Base-by-base conservation (phyloP, 116 monocot species). In the Trichopus zeylanicus region DNA sequence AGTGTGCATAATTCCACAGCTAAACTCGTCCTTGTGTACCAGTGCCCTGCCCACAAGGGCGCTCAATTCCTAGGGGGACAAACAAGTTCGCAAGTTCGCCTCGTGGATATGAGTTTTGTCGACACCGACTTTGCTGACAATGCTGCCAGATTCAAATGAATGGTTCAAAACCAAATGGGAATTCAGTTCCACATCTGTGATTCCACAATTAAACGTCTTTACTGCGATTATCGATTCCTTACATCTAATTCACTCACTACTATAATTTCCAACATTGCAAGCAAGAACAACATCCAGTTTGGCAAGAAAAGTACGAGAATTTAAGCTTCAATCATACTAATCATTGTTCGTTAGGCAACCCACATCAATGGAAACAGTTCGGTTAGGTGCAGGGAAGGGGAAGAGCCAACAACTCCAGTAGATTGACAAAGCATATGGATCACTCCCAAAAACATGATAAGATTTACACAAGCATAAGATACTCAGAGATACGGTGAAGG, bases 291-390 rank as follows among this genome's bases (percentile, higher is more conserved):
- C 16, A 49, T 5, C 8, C 7, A 3, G 22, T 8, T 49, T 22
- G 19, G 22, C 21, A 49, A 49, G 22, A 49, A 49, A 49, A n/a
- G 22, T n/a, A 49, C 16, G 9, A 22, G 21, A 5, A 24, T 19
- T 19, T 16, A 49, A 24, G 19, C 23, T 22, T 7, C 19, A 22
- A 21, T 5, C 23, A 8, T 5, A 49, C 49, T 49, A 8, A 21
- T 49, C 22, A 22, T 49, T 20, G 8, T 21, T 35, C n/a, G 18
- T 42, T 3, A 42, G 13, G 42, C 42, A 42, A 0, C 12, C n/a
- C 42, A 42, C 42, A 42, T 16, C n/a, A 49, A 49, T 49, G 19
- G 49, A 49, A 49, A 22, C 49, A 49, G 49, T 49, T 49, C n/a
- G 21, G 1, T 20, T 49, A 49, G 49, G 49, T 49, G 49, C 3